Base-by-base conservation (phyloP, 768 basidiomycete species). In the Leucocoprinus leucothites region DNA sequence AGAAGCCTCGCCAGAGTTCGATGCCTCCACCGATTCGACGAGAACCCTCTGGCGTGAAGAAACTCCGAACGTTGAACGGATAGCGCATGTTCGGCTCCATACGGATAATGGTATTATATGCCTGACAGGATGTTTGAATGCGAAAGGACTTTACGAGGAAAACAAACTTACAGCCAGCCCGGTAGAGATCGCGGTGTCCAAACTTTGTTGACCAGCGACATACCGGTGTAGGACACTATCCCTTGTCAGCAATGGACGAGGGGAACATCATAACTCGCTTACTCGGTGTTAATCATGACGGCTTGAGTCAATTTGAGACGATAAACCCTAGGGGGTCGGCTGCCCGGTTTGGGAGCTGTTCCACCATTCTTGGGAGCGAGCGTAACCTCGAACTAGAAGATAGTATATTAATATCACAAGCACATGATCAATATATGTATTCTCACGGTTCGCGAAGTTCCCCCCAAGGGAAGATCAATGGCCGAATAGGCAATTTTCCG, bases 1-100 rank as follows among this genome's bases (percentile, higher is more conserved):
- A 91, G 53, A 87, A 90, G 0, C 90, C 90, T 2, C 89, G 77
- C 88, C 88, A 89, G 0, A 90, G 74, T 13, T 82, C 77, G 2
- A 92, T 74, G 0, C 91, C 89, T 0, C 66, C 64, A 0, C 88
- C 86, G 22, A 90, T 74, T 25, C 68, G 61, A 44, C 72, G 77
- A 49, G 82, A 87, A 1, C 69, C 65, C 1, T 53, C 43, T 21
- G 79, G 68, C 0, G 85, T 86, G 65, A 85, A 92, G 69, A 92
- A 91, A 0, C 87, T 89, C 0, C 89, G 79, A 6, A 84, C 79
- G 50, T 89, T 86, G 74, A 85, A 89, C 0, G 89, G 87, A 53
- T 84, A 82, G 18, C 76, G 75, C 64, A 82, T 65, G 1, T 80
- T 86, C 0, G 90, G 90, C 51, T 82, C 80, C 85, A 88, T 88